A percentile compares a stretch with the other conserved stretches of the same genome.
Evolutionary conservation across 805 yeast genomes (phyloP).

Genomic region (Wickerhamiella sergipiensis): DNA sequence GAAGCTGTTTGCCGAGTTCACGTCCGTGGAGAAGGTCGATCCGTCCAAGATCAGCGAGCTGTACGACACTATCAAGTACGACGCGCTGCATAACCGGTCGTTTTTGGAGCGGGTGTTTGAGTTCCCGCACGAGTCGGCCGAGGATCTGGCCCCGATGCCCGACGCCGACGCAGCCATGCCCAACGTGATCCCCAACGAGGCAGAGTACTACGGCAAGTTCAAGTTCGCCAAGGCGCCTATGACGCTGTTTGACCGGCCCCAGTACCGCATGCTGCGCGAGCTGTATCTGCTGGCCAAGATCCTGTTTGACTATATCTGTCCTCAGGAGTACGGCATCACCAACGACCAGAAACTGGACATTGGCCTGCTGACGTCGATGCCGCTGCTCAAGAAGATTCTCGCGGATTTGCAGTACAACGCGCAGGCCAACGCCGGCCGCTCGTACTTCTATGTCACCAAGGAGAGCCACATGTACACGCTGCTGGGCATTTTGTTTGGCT

Average conservation of each 20-base stretch:
- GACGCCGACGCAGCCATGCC: slow-evolving; percentile 27
- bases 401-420: slow-evolving; percentile 70
- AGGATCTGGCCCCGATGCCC: slow-evolving; percentile 27
- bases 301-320: slow-evolving; percentile 91
- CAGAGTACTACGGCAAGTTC: slow-evolving; percentile 21
- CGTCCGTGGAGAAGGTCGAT: slow-evolving; percentile 87
- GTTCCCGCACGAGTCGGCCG: slow-evolving; percentile 12
- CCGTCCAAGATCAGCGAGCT: slow-evolving; percentile 94
- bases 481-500: slow-evolving; percentile 78
- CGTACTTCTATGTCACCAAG: slow-evolving; percentile 85
- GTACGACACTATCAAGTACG: slow-evolving; percentile 97
- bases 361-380: slow-evolving; percentile 86
- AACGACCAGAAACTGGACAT: slow-evolving; percentile 91
- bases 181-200: slow-evolving; percentile 19
- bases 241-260: slow-evolving; percentile 61
- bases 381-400: slow-evolving; percentile 78
- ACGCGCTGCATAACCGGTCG: slow-evolving; percentile 87
- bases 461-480: slow-evolving; percentile 94
- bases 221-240: slow-evolving; percentile 22
- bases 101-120: slow-evolving; percentile 74
- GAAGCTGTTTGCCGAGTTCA: slow-evolving; percentile 82
- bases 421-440: slow-evolving; percentile 69
- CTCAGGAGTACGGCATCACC: slow-evolving; percentile 96
- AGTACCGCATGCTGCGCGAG: slow-evolving; percentile 71
- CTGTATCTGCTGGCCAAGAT: slow-evolving; percentile 83